A percentile compares a stretch with the other conserved stretches of the same genome.
phyloP scores from a whole-genome alignment of 495 filamentous ascomycete species.

The Aspergillus haitiensis region DNA sequence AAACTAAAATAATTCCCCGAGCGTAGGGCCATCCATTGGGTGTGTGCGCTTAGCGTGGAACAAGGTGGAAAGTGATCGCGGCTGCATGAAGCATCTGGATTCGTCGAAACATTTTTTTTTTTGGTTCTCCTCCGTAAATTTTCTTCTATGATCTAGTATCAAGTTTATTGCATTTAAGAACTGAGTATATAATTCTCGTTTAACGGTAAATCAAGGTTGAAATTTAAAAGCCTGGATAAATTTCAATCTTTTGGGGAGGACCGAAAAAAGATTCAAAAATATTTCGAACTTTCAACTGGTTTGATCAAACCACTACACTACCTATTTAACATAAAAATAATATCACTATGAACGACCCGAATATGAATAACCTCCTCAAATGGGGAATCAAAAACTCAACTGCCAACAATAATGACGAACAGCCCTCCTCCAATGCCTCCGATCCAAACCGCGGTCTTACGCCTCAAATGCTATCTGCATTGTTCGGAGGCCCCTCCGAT shows the following conservation, averaged over 20 bases:
- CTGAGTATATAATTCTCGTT: neutral
- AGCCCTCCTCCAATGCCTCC: constrained; percentile 30
- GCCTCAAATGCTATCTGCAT: constrained; percentile 63
- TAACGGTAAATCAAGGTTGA: too few species aligned
- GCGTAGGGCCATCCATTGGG: neutral
- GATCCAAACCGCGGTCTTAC: constrained; percentile 51
- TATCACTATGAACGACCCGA: constrained; percentile 49
- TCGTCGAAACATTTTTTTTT: constrained; percentile 14
- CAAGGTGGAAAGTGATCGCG: constrained; percentile 24
- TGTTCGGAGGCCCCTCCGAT: constrained; percentile 81
- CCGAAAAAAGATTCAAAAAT: constrained; percentile 19
- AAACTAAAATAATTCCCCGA: too few species aligned
- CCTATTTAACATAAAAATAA: too few species aligned
- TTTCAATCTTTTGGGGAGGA: neutral
- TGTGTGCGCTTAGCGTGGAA: constrained; percentile 19
- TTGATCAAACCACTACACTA: constrained; percentile 10
- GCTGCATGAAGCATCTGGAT: constrained; percentile 32
- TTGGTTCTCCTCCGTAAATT: constrained; percentile 5
- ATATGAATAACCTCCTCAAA: constrained; percentile 80
- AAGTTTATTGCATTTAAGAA: neutral
- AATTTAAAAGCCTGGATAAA: neutral
- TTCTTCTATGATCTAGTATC: neutral
- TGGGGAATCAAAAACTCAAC: constrained; percentile 86
- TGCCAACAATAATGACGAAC: constrained; percentile 17
- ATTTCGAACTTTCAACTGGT: neutral